Evolutionary conservation across 1,284 basidiomycete genomes (phyloP), one percentile per base, ranked within the genome.

Genomic region (Trichosporon sp.): DNA sequence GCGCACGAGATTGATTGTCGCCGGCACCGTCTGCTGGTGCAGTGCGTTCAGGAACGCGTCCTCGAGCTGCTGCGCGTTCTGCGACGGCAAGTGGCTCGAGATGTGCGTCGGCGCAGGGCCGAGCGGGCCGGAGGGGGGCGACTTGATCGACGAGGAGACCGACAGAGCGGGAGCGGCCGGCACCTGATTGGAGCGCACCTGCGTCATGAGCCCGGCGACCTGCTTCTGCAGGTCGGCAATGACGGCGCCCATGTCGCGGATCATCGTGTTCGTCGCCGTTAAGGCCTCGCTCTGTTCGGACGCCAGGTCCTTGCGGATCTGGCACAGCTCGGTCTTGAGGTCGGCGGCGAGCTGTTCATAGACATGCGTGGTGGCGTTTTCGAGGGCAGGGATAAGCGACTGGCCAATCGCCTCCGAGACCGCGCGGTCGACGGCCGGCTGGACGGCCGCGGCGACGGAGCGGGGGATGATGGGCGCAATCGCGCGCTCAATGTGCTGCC

Each of bases 251-350:
- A 79, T 73, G 18, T 53, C 66, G 34, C 67, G 62, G 31, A 80
- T 56, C 64, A 70, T 53, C 1, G 64, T 65, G 42, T 72, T 71
- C 13, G 72, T 73, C 35, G 65, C 66, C 12, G 25, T 64, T 13
- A 73, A 62, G 29, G 70, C 69, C 9, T 73, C 72, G 53, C 64
- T 68, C 66, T 72, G 70, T 58, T 75, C 74, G 25, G 62, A 51
- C 23, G 65, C 65, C 15, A 73, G 56, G 62, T 73, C 72, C 70
- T 75, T 75, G 63, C 74, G 72, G 51, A 75, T 72, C 77, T 80
- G 77, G 6, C 78, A 60, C 74, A 81, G 75, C 68, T 81, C 79
- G 6, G 78, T 75, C 69, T 74, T 76, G 58, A 80, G 66, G 66
- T 81, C 79, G 1, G 66, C 21, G 1, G 72, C 67, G 5, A 81